Conservation (phyloP, 2,329 filamentous ascomycete species). For the Sclerotinia spermophila region DNA sequence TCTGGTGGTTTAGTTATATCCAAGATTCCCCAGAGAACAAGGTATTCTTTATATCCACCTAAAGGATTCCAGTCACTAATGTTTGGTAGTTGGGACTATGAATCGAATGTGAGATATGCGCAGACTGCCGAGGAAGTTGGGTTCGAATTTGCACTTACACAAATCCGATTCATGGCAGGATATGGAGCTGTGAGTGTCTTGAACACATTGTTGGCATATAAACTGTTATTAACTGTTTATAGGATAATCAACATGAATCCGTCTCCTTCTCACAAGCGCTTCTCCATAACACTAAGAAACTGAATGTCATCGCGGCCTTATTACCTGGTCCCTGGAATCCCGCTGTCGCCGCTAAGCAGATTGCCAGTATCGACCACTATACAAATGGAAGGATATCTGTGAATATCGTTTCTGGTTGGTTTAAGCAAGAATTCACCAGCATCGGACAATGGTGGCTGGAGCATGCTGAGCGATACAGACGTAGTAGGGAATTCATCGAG, state of each 20-base stretch:
- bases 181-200: constrained; percentile 41
- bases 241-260: constrained; percentile 48
- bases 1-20: constrained; percentile 51
- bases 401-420: constrained; percentile 53
- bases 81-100: constrained; percentile 43
- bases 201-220: background rate
- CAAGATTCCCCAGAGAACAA: constrained; percentile 48
- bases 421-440: constrained; percentile 49
- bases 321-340: constrained; percentile 51
- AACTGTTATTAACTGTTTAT: background rate
- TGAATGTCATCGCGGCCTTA: constrained; percentile 51
- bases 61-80: background rate
- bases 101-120: constrained; percentile 48
- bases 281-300: constrained; percentile 44
- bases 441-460: constrained; percentile 55
- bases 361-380: constrained; percentile 52
- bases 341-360: constrained; percentile 50
- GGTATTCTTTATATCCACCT: constrained; percentile 14
- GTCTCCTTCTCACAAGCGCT: constrained; percentile 51
- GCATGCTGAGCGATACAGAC: constrained; percentile 48
- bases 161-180: constrained; percentile 52
- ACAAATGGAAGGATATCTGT: constrained; percentile 49
- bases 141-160: constrained; percentile 50
- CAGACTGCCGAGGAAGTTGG: constrained; percentile 46
- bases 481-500: constrained; percentile 49